Base-by-base conservation (phyloP, 257 asterid species). In the Salvia miltiorrhiza region DNA sequence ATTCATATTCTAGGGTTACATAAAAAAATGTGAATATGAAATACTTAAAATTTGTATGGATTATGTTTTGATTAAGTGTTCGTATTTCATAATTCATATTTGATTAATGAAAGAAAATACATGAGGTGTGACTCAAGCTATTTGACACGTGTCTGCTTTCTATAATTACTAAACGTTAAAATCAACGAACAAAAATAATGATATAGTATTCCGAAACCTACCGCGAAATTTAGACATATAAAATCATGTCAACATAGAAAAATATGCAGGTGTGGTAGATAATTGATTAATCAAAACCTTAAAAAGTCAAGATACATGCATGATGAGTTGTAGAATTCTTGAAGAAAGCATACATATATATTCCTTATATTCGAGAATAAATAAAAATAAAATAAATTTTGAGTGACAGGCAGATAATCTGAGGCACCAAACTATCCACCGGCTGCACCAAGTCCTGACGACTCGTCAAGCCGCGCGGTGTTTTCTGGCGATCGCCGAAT, bases 401-500 rank as follows among this genome's bases (percentile, higher is more conserved):
- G 63, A 45, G 28, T 70, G 70, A 5, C 85, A 92, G 96, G 98
- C 94, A 20, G 96, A 92, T 75, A 75, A 74, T 68, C 73, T 89
- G 82, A 80, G 98, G 84, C 89, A 70, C 59, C 90, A 88, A 69
- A 89, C 87, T 14, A 80, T 92, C 2, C 92, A 83, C 71, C 78
- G 88, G 72, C 81, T 92, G 55, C 88, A 80, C 73, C 95, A 92
- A n/a, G 62, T 80, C 67, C 80, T 92, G 60, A 89, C 92, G 0
- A 78, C 85, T 63, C 86, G 82, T 23, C 98, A 92, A 43, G 79
- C 88, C 9, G 96, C 92, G 0, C 69, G 89, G 74, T 87, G 98
- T 60, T 83, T 89, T 54, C 72, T 92, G 56, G 89, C 92, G 3
- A 84, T 92, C 0, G 88, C 85, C 1, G 98, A 92, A 70, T 87